A percentile compares a stretch with the other conserved stretches of the same genome.
These are phyloP conservation scores for Aspergillus cristatus DNA, from an alignment of 495 filamentous ascomycete species.

Conservation along the genomic window DNA sequence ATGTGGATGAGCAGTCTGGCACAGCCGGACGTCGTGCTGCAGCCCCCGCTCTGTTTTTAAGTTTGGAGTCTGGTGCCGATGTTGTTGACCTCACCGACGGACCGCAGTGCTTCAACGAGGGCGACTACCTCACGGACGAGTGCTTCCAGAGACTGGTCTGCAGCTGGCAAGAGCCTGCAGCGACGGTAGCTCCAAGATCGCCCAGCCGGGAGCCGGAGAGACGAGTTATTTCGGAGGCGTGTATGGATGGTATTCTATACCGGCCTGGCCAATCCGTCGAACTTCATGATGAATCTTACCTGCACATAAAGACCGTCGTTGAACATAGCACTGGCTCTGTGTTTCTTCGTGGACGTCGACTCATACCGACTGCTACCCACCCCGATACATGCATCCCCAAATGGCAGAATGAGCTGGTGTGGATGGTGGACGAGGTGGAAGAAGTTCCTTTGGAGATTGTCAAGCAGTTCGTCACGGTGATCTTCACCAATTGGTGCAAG, in stretches of 20 bases:
- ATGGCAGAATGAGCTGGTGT: constrained; percentile 16
- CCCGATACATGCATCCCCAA: constrained; percentile 12
- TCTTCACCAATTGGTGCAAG: constrained; percentile 26
- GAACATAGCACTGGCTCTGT: constrained; percentile 2
- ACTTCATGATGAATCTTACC: constrained; percentile 10
- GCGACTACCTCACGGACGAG: constrained; percentile 18
- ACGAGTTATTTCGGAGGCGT: constrained; percentile 20
- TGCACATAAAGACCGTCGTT: constrained; percentile 12
- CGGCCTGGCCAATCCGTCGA: constrained; percentile 14
- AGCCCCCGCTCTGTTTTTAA: background rate
- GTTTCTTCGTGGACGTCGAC: constrained; percentile 12
- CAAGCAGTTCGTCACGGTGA: constrained; percentile 13
- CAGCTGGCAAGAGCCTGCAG: constrained; percentile 1
- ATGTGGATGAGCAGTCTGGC: background rate
- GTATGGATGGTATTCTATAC: constrained; percentile 15
- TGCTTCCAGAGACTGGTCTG: constrained; percentile 6
- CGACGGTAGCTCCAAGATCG: background rate
- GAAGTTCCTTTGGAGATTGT: constrained; percentile 15
- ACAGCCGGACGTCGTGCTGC: background rate
- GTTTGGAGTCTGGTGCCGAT: background rate
- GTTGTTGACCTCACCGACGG: constrained; percentile 6
- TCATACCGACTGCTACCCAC: constrained; percentile 7
- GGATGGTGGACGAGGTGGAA: constrained; percentile 12
- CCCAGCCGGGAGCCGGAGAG: constrained; percentile 1
- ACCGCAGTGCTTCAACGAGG: constrained; percentile 6